Evolutionary conservation across 805 yeast genomes (phyloP), one percentile per base, ranked within the genome.

Genomic region (Babjeviella inositovora): DNA sequence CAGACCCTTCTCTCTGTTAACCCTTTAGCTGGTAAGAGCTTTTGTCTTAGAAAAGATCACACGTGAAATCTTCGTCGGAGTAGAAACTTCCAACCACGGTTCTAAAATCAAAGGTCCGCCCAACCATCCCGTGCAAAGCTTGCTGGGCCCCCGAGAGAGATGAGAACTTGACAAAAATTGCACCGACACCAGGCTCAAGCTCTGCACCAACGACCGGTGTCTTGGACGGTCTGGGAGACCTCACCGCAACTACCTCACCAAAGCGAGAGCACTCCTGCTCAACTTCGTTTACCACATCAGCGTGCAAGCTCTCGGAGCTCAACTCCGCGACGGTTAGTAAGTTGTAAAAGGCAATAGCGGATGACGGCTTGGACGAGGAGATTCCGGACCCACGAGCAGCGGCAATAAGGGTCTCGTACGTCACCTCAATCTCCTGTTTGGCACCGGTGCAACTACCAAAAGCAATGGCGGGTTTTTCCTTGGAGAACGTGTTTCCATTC

Each of bases 321-420:
- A 80, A 45, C 31, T 79, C 92, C 17, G 68, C 67, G 1, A 21
- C 69, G 50, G 37, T 84, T 85, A 17, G 79, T 41, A 4, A 84
- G 45, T 26, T 75, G 69, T 6, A 85, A 38, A 1, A 77, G 81
- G 9, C 41, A 56, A 0, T 70, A 43, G 18, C 24, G 17, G 23
- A 25, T 25, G 8, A 28, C 26, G 5, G 28, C 22, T 5, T 36
- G 33, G 14, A 29, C 24, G 7, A 47, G 23, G 4, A 32, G 31
- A 7, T 28, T 28, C 3, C 19, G 22, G 9, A 13, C 22, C 13
- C 39, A 13, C 3, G 13, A 11, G 4, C 11, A 8, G 6, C 55
- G 17, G 50, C 54, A 7, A 62, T 32, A 5, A 35, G 45, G 28
- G 50, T 41, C 8, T 42, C 39, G 19, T 47, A 44, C 11, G 66